Evolutionary conservation across 1,284 basidiomycete species (phyloP), one percentile per base, ranked within the genome.

Genomic region (Sporisorium scitamineum): DNA sequence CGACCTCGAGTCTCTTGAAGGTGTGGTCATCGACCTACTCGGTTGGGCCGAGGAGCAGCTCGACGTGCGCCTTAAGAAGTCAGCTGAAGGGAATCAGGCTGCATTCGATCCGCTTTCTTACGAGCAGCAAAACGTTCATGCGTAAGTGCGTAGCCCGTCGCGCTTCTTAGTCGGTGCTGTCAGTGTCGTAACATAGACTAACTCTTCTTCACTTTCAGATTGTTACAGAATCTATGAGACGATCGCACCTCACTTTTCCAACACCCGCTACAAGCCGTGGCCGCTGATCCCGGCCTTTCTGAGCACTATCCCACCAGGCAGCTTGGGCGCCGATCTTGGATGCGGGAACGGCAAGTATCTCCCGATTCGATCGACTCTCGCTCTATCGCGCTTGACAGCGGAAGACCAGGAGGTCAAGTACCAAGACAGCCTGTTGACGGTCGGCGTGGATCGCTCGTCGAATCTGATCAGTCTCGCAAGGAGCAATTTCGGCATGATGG

Each of bases 301-400:
- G 39, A 88, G 89, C 6, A 89, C 89, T 18, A 85, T 98, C 2
- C 90, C 93, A 3, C 86, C 90, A 9, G 92, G 94, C 24, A 92
- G 90, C 84, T 86, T 98, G 24, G 96, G 97, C 6, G 89, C 97
- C 16, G 97, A 99, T 86, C 91, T 94, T 13, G 97, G 97, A 9
- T 95, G 94, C 20, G 97, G 97, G 0, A 99, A 99, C 78, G 97
- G 97, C 50, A 98, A 98, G 88, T 98, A 98, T 85, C 89, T 99
- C 1, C 81, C 80, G 7, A 63, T 85, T 18, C 64, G 80, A 6
- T 85, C 84, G 31, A 70, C 61, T 9, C 60, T 82, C 0, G 67
- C 54, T 7, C 53, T 59, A 9, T 16, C 34, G 8, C 42, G 18
- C 24, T 20, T 20, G 48, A 4, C 2, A 37, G 45, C 8, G 7